Evolutionary conservation across 129 eudicot species (phyloP).

Genomic region (Escallonia herrerae): DNA sequence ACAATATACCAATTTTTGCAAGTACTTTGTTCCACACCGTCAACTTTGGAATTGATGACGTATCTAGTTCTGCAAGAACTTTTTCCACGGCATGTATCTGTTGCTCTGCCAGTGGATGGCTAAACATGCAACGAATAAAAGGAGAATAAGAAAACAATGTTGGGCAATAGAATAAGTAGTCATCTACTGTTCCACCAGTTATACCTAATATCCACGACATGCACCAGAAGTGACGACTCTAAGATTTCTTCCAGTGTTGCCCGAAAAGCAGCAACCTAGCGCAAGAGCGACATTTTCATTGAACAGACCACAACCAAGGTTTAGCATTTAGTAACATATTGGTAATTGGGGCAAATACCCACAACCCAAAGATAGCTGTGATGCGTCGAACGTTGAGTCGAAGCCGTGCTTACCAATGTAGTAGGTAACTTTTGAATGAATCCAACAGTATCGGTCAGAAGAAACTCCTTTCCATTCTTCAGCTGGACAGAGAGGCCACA

Average conservation of each 20-base stretch:
- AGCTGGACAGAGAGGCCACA: slow-evolving; percentile 33
- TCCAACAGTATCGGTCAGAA: slow-evolving; percentile 93
- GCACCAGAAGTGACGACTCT: slow-evolving; percentile 91
- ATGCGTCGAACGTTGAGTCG: background rate
- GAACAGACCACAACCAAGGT: slow-evolving; percentile 2
- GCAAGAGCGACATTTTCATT: slow-evolving; percentile 13
- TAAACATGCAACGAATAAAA: slow-evolving; percentile 21
- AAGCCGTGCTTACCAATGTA: slow-evolving; percentile 48
- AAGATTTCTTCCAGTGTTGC: slow-evolving; percentile 92
- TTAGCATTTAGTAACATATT: too few species aligned
- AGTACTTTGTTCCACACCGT: slow-evolving; percentile 96
- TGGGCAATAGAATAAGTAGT: slow-evolving; percentile 8
- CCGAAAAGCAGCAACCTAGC: slow-evolving; percentile 95
- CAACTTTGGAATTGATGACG: slow-evolving; percentile 68
- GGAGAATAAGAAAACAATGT: slow-evolving; percentile 22
- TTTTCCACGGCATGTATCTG: slow-evolving; percentile 88
- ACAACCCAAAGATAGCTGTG: background rate
- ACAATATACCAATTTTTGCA: background rate
- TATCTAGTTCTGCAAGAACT: slow-evolving; percentile 78
- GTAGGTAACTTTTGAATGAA: slow-evolving; percentile 97
- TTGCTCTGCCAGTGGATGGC: slow-evolving; percentile 90
- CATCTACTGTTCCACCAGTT: background rate
- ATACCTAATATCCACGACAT: slow-evolving; percentile 95
- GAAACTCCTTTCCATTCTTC: slow-evolving; percentile 92
- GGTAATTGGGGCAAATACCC: background rate